phyloP scores from a whole-genome alignment of 306 rosid genomes.

The Acacia melanoxylon region DNA sequence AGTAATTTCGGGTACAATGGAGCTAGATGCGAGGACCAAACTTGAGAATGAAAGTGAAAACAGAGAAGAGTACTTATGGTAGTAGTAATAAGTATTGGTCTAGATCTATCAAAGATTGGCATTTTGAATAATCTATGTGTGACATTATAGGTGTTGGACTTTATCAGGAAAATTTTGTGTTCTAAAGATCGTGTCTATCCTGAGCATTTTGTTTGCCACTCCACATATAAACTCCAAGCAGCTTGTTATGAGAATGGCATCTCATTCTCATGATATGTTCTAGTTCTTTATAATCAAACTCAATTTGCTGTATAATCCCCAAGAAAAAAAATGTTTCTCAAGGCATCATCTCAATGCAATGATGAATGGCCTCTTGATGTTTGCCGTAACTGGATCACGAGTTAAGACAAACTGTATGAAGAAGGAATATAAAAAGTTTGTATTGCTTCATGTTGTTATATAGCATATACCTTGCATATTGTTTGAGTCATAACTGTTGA shows the following conservation, averaged over 20 bases:
- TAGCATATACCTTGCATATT: slow-evolving; percentile 1
- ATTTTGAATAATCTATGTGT: neutral
- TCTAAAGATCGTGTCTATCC: neutral
- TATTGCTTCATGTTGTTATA: neutral
- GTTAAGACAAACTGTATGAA: neutral
- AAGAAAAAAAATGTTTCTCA: neutral
- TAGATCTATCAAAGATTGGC: neutral
- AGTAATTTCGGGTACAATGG: neutral
- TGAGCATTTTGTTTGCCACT: neutral
- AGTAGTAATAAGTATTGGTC: neutral
- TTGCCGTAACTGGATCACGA: neutral
- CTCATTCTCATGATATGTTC: neutral
- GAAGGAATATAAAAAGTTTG: neutral
- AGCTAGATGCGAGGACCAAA: neutral
- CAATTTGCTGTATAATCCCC: neutral
- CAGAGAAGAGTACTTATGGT: neutral
- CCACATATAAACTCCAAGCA: neutral
- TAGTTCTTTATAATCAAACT: neutral
- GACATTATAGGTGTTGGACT: neutral
- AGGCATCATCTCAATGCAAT: neutral
- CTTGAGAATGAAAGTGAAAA: neutral
- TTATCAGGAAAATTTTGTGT: neutral
- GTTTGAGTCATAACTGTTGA: neutral
- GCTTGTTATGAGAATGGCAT: neutral
- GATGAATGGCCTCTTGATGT: neutral